Conservation (phyloP, 306 rosid genomes). For the Urtica urens region DNA sequence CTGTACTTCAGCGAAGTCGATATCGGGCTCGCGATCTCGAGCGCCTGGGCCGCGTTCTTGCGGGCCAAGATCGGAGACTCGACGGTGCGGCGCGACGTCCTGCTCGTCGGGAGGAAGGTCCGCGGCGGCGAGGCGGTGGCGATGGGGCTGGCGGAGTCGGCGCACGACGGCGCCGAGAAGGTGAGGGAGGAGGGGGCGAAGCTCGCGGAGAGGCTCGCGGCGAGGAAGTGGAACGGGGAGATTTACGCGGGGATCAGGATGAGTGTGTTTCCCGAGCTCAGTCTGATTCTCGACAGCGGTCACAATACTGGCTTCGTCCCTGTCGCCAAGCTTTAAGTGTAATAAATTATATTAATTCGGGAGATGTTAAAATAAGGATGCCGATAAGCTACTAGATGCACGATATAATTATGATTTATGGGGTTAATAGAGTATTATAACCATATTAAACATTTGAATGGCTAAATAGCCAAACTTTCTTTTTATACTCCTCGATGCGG, state of each 20-base stretch:
- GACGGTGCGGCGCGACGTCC: slow-evolving; percentile 32
- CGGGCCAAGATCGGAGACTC: slow-evolving; percentile 33
- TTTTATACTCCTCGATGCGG: no score
- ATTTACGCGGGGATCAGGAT: slow-evolving; percentile 56
- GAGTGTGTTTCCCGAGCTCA: slow-evolving; percentile 45
- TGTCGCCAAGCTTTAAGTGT: slow-evolving; percentile 32
- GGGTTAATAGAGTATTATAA: no score
- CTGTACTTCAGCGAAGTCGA: slow-evolving; percentile 49
- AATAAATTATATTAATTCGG: no score
- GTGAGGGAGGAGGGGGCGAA: slow-evolving; percentile 35
- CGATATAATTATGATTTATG: no score
- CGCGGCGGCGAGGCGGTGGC: slow-evolving; percentile 39
- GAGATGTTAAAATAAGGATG: no score
- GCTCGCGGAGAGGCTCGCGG: slow-evolving; percentile 32
- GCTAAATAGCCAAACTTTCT: no score
- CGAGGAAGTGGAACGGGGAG: slow-evolving; percentile 42
- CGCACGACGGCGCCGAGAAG: slow-evolving; percentile 35
- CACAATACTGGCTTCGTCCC: no score
- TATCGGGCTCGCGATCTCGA: slow-evolving; percentile 41
- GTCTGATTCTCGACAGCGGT: slow-evolving; percentile 26
- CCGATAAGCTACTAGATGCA: no score
- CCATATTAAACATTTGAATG: no score
- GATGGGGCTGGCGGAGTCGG: slow-evolving; percentile 57
- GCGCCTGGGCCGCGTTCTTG: slow-evolving; percentile 35
- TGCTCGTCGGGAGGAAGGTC: slow-evolving; percentile 35